These are phyloP conservation scores for Aphanomyces astaci DNA, from an alignment of 352 stramenopile genomes.

Conservation along the genomic window DNA sequence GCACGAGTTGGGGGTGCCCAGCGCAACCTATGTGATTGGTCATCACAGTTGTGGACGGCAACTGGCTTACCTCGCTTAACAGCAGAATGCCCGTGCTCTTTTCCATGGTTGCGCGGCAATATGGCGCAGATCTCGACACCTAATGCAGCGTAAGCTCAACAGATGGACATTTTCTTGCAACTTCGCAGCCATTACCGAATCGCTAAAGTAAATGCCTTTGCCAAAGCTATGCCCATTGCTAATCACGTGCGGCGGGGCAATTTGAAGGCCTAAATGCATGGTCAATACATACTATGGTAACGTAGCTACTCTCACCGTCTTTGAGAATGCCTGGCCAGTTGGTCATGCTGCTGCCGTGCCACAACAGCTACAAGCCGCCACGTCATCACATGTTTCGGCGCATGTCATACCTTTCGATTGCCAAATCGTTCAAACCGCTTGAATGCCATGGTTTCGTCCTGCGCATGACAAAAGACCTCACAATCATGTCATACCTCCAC, in stretches of 20 bases:
- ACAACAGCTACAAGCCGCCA: slow-evolving; percentile 54
- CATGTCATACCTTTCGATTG: slow-evolving; percentile 11
- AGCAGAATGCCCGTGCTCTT: slow-evolving; percentile 31
- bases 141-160: slow-evolving; percentile 12
- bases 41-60: slow-evolving; percentile 27
- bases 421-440: background rate
- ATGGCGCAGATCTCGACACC: slow-evolving; percentile 60
- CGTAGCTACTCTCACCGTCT: too few relatives aligned
- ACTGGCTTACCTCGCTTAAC: background rate
- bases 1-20: slow-evolving; percentile 61
- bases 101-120: slow-evolving; percentile 41
- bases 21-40: slow-evolving; percentile 57
- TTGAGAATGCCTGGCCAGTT: slow-evolving; percentile 82
- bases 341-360: slow-evolving; percentile 75
- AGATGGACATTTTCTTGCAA: too few relatives aligned
- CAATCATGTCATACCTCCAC: too few relatives aligned
- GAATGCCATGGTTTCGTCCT: slow-evolving; percentile 6
- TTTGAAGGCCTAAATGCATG: slow-evolving; percentile 42
- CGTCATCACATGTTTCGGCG: background rate
- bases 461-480: too few relatives aligned
- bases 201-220: slow-evolving; percentile 83
- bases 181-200: slow-evolving; percentile 32
- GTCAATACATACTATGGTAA: too few relatives aligned
- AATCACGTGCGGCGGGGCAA: slow-evolving; percentile 65
- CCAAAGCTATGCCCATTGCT: slow-evolving; percentile 72